Base-by-base conservation (phyloP, 2,329 filamentous ascomycete species). In the Torrubiellomyces zombiae region DNA sequence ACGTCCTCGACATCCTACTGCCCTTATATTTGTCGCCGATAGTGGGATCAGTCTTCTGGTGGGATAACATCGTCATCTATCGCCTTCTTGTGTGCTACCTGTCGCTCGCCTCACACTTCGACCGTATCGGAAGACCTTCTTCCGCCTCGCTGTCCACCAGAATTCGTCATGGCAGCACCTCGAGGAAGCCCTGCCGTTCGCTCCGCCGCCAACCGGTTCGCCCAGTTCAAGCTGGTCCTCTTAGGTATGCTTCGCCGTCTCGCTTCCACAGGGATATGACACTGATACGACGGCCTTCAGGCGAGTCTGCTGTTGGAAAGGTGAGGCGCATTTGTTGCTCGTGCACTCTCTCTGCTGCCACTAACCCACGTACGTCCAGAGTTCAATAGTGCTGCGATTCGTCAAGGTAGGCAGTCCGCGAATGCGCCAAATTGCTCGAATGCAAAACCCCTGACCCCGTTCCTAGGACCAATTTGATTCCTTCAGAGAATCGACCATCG, bases 291-390 rank as follows among this genome's bases (percentile, higher is more conserved):
- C 17, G 24, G n/a, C 29, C 27, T 39, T 25, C 50, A 95, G 86
- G 89, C 53, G 89, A 98, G 64, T 98, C 89, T 40, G 89, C 89
- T 31, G 89, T 98, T 30, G 89, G 89, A 75, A 98, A 98, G 80
- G 82, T 91, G 56, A 39, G 48, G 16, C 12, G 14, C 16, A 25
- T 17, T 18, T 14, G 28, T n/a, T 28, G 11, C n/a, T 23, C 16
- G 21, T 20, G 18, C 25, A 17, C 18, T 27, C 16, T 23, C 25
- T 11, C 23, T 30, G 24, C 22, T 24, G 33, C 23, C 31, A 37
- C 42, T 44, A 28, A 32, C 21, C 12, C n/a, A n/a, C 14, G 1
- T 17, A n/a, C n/a, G 4, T 28, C 30, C 42, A 93, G 86, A 94
- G 85, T 60, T 98, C 89, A 38, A 76, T 98, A 55, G 89, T 98